These are phyloP conservation scores for Avena eriantha DNA, from an alignment of 176 grass and related monocot species.

Conservation along the genomic window DNA sequence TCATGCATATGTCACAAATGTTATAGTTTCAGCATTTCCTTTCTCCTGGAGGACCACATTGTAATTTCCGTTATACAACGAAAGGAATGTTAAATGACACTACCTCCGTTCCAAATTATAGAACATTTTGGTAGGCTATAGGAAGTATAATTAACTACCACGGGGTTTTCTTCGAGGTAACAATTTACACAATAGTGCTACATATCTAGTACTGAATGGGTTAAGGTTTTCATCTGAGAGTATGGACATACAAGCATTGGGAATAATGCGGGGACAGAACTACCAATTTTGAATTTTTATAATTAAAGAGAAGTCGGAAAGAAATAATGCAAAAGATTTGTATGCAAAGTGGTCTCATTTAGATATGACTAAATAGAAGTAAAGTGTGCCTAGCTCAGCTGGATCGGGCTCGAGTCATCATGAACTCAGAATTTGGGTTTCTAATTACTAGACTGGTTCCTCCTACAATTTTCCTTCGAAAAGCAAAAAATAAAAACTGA, in stretches of 20 bases:
- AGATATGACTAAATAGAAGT: neutral
- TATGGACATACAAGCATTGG: neutral
- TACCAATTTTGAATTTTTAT: neutral
- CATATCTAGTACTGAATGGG: neutral
- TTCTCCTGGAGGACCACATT: neutral
- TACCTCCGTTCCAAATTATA: no score
- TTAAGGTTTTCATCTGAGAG: neutral
- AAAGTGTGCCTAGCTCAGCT: neutral
- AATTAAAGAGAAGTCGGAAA: neutral
- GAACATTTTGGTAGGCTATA: no score
- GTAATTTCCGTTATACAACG: no score
- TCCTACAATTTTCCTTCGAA: neutral
- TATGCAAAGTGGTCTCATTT: neutral
- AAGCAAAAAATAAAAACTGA: neutral
- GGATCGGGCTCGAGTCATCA: neutral
- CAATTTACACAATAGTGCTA: neutral
- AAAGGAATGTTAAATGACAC: slow-evolving; percentile 18
- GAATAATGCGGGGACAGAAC: neutral
- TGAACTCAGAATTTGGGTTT: neutral
- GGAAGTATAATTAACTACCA: neutral
- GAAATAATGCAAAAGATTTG: neutral
- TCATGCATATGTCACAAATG: neutral
- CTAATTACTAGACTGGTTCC: neutral
- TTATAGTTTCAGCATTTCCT: neutral
- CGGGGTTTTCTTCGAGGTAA: neutral